Evolutionary conservation across 208 protist species (phyloP).

Genomic region (Crithidia expoeki): DNA sequence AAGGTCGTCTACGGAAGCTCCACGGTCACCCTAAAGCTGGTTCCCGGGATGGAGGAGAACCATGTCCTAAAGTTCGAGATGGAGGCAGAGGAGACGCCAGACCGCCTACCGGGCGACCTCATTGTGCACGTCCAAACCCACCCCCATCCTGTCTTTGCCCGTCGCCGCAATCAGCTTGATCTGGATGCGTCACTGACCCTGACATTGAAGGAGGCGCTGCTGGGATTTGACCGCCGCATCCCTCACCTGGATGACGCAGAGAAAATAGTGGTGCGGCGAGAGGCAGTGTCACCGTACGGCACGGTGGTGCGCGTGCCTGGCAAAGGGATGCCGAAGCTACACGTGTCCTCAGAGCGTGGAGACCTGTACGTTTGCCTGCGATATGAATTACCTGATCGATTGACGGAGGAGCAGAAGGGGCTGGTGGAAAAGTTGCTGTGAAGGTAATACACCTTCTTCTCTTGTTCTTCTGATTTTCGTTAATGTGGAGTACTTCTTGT

Average conservation of each 20-base stretch:
- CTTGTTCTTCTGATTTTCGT: conserved; percentile 1
- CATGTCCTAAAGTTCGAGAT: conserved; percentile 83
- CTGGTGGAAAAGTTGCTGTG: conserved; percentile 31
- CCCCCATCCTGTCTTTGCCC: conserved; percentile 78
- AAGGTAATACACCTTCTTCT: not conserved
- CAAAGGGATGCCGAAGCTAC: conserved; percentile 93
- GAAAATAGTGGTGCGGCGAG: conserved; percentile 42
- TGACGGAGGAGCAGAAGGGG: conserved; percentile 56
- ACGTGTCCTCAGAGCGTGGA: conserved; percentile 84
- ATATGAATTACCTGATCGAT: conserved; percentile 71
- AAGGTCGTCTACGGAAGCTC: conserved; percentile 55
- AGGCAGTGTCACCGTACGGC: conserved; percentile 61
- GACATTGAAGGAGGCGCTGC: conserved; percentile 86
- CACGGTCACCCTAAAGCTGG: conserved; percentile 69
- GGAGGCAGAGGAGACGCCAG: conserved; percentile 82
- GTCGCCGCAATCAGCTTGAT: conserved; percentile 77
- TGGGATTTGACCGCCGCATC: conserved; percentile 86
- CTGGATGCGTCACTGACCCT: conserved; percentile 81
- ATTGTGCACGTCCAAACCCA: conserved; percentile 52
- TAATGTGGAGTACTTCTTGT: too few species aligned
- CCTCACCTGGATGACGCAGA: conserved; percentile 86
- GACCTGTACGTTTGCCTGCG: conserved; percentile 89
- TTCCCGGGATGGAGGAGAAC: conserved; percentile 70
- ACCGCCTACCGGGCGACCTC: conserved; percentile 85
- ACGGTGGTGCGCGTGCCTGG: conserved; percentile 70